phyloP scores from a whole-genome alignment of 192 early-diverging fungal genomes.

The Diversispora eburnea region DNA sequence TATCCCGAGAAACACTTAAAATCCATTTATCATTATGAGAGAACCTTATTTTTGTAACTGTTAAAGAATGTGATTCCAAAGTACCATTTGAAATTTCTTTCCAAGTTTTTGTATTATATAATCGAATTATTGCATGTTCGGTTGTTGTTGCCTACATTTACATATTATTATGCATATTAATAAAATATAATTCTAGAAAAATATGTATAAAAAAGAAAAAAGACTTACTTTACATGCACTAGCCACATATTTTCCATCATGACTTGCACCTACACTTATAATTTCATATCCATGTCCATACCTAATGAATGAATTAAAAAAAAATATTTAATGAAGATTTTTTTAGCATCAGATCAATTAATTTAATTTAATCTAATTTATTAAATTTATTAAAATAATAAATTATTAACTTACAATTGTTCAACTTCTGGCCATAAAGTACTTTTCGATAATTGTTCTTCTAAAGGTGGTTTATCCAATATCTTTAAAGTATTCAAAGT shows the following conservation, averaged over 20 bases:
- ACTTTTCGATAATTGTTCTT: constrained; percentile 83
- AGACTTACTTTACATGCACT: constrained; percentile 63
- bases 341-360: background rate
- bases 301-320: constrained; percentile 17
- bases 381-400: constrained; percentile 6
- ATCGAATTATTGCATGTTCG: constrained; percentile 70
- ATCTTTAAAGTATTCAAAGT: constrained; percentile 39
- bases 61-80: constrained; percentile 70
- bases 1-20: constrained; percentile 81
- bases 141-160: constrained; percentile 52
- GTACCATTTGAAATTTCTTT: constrained; percentile 54
- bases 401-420: constrained; percentile 67
- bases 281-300: constrained; percentile 95
- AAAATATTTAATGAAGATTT: background rate
- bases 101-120: constrained; percentile 69
- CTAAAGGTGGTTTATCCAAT: constrained; percentile 71
- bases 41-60: constrained; percentile 80
- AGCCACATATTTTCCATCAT: constrained; percentile 68
- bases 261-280: constrained; percentile 69
- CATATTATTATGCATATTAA: background rate
- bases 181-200: background rate
- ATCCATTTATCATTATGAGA: constrained; percentile 69
- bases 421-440: constrained; percentile 96
- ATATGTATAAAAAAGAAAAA: background rate
- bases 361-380: no score